Conservation (phyloP, 2,329 filamentous ascomycete species). For the Aspergillus sclerotialis region DNA sequence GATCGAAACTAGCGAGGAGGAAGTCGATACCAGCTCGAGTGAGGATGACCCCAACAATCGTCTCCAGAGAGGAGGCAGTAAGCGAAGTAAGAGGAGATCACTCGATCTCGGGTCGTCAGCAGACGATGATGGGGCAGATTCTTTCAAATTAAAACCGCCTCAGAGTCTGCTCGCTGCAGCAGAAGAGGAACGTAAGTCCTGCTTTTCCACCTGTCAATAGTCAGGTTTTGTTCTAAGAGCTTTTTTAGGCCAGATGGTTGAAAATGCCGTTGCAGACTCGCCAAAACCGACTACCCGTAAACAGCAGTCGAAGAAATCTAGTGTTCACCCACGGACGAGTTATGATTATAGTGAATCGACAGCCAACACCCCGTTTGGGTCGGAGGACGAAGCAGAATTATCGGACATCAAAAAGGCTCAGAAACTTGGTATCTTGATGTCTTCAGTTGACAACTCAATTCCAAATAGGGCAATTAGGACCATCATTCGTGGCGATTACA, state of each 20-base stretch:
- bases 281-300: slow-evolving; percentile 15
- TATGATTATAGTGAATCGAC: slow-evolving; percentile 60
- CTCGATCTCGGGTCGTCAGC: slow-evolving; percentile 18
- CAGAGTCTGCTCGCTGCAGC: slow-evolving; percentile 64
- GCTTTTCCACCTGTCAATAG: slow-evolving; percentile 11
- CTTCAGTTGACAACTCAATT: slow-evolving; percentile 64
- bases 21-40: slow-evolving; percentile 47
- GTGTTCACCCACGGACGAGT: slow-evolving; percentile 74
- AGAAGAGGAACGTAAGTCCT: slow-evolving; percentile 65
- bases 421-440: slow-evolving; percentile 72
- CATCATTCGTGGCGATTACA: slow-evolving; percentile 82
- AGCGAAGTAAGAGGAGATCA: slow-evolving; percentile 21
- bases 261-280: slow-evolving; percentile 39
- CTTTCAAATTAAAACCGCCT: slow-evolving; percentile 34
- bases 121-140: slow-evolving; percentile 19
- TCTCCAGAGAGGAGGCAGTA: slow-evolving; percentile 27
- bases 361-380: slow-evolving; percentile 60
- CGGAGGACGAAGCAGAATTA: slow-evolving; percentile 78
- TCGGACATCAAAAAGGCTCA: slow-evolving; percentile 84
- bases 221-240: background rate
- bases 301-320: slow-evolving; percentile 33
- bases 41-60: slow-evolving; percentile 52
- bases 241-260: slow-evolving; percentile 46
- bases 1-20: slow-evolving; percentile 64
- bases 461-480: slow-evolving; percentile 80